Base-by-base conservation (phyloP, 2,329 filamentous ascomycete genomes). In the Gaeumannomyces sp. region DNA sequence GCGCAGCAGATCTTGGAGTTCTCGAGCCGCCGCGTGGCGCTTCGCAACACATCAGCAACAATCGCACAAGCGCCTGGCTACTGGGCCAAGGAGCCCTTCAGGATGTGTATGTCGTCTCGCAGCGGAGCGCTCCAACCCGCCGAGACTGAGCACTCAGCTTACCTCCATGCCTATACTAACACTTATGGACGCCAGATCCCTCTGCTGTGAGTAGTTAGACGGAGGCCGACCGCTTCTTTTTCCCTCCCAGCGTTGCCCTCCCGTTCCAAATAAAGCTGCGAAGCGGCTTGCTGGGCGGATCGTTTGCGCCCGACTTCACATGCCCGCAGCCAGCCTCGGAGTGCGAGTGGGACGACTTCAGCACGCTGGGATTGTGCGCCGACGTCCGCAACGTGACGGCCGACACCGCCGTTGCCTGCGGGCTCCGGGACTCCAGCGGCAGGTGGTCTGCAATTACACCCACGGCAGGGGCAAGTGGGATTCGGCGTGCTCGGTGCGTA, bases 1-100 rank as follows among this genome's bases (percentile, higher is more conserved):
- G 63, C 69, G 13, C 69, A 70, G 59, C 67, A 69, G 33, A 66
- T 69, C 19, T 58, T 69, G 14, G 65, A 65, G 2, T 64, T 69
- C n/a, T 60, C 65, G 8, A 27, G 11, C 14, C 60, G 64, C 33
- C 45, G 45, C 22, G 45, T 25, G 45, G 2, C 19, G n/a, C 22
- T 53, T 7, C 4, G n/a, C 22, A 53, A 53, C 45, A 25, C 10
- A 5, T n/a, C 19, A 19, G 45, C 45, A 10, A 53, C 45, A 4
- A 53, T 53, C 14, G 45, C 22, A 8, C 45, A 53, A 25, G 45
- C 45, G 19, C 10, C 45, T 11, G 14, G 45, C 8, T 53, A 53
- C 45, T 53, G 45, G 45, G 45, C 45, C 22, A 53, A 53, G 45
- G 45, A 53, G 22, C 3, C 1, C 5, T 53, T 53, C 10, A 10